Base-by-base conservation (phyloP, 2,329 filamentous ascomycete genomes). In the Clonostachys solani region DNA sequence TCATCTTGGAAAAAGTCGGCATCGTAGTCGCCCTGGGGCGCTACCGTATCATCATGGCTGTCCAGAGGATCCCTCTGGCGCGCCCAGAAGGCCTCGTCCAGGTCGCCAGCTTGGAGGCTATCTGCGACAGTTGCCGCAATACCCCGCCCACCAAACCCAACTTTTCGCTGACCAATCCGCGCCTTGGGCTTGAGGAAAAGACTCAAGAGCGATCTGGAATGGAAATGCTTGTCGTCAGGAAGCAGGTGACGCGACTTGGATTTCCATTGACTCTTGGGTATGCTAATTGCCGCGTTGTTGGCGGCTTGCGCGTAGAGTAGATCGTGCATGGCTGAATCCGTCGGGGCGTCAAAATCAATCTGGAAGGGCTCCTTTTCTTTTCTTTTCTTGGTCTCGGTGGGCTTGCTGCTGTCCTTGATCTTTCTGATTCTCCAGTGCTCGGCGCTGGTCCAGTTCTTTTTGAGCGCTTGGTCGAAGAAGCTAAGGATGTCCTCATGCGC, bases 301-400 rank as follows among this genome's bases (percentile, higher is more conserved):
- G 84, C 78, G 7, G 92, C 90, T 49, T 86, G 84, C 0, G 87
- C 94, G 66, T 92, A 92, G 34, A 97, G 82, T 16, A 83, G 69
- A 54, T 95, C 89, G 5, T 86, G 86, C 23, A 91, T 62, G 41
- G 80, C 74, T 29, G 82, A 74, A 48, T 86, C 84, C 49, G 96
- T 81, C 2, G 90, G 83, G 0, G 87, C 81, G 9, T 77, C 69
- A 62, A 99, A 99, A 66, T 97, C 87, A 52, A 99, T 95, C 60
- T 94, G 87, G 61, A 99, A 99, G 0, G 89, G 87, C 61, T 96
- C 92, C 67, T 96, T 99, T 65, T 97, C 94, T 66, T 96, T 97
- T 52, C 91, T 82, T 57, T 84, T 82, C 53, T 80, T 84, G 60
- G 65, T 79, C 45, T 70, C 66, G 13, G 80, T 74, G 8, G 82